phyloP scores from a whole-genome alignment of 2,329 filamentous ascomycete species.

The Cytospora leucostoma region DNA sequence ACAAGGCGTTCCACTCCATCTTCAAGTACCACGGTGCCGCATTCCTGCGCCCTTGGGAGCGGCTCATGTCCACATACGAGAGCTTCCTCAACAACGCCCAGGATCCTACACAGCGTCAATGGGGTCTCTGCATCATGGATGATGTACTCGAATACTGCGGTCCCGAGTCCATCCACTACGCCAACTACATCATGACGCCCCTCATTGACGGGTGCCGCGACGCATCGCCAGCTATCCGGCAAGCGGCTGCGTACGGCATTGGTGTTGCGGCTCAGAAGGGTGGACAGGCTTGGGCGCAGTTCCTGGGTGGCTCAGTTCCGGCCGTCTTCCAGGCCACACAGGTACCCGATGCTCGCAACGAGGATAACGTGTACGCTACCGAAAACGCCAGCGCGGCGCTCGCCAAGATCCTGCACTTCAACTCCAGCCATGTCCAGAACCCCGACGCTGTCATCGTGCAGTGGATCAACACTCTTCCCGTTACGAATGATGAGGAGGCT shows the following conservation, averaged over 20 bases:
- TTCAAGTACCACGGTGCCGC: constrained; percentile 91
- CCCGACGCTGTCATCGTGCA: constrained; percentile 74
- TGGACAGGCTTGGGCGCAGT: constrained; percentile 82
- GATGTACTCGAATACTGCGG: constrained; percentile 98
- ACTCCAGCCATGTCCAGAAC: constrained; percentile 73
- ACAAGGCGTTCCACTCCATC: constrained; percentile 98
- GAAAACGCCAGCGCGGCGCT: constrained; percentile 97
- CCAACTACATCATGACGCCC: constrained; percentile 81
- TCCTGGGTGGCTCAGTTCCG: constrained; percentile 77
- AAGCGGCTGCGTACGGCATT: constrained; percentile 94
- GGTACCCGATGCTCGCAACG: constrained; percentile 77
- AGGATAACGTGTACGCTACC: constrained; percentile 95
- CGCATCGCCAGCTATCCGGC: constrained; percentile 83
- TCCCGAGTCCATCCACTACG: constrained; percentile 82
- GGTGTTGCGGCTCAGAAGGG: constrained; percentile 94
- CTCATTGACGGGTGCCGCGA: constrained; percentile 86
- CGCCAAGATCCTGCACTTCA: constrained; percentile 95
- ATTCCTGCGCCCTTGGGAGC: constrained; percentile 88
- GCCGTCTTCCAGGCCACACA: constrained; percentile 83
- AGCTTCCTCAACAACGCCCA: constrained; percentile 74
- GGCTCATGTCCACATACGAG: constrained; percentile 81
- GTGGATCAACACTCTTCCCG: constrained; percentile 89
- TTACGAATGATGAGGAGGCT: constrained; percentile 94
- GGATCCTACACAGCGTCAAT: constrained; percentile 92
- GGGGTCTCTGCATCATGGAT: constrained; percentile 98